Base-by-base conservation (phyloP, 352 stramenopile genomes). In the Globisporangium cystogenes region DNA sequence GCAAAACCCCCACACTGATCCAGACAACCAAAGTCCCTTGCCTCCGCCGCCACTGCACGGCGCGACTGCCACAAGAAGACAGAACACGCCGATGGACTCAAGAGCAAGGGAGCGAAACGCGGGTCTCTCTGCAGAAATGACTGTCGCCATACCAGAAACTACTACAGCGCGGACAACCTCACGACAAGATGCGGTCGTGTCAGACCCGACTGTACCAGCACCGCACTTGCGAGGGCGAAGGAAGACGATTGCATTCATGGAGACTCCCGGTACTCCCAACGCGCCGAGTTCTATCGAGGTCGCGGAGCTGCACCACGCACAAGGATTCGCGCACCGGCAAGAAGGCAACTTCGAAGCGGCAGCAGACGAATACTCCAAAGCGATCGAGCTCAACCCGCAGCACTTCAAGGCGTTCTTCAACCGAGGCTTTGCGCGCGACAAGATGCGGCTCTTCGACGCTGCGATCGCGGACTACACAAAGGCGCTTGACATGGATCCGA, bases 351-450 rank as follows among this genome's bases (percentile, higher is more conserved):
- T 95, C 58, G 53, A 78, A 21, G 70, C 72, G 1, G 87, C 87
- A 20, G 80, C 89, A 2, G 59, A 72, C 20, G 85, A 90, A 48
- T 96, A 96, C 52, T 82, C 81, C 8, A 65, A 67, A 40, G 86
- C 86, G 15, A 84, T 96, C 35, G 56, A 66, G 20, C 56, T 92
- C 8, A 81, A 95, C 39, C 80, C 74, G 26, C 44, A 57, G 0
- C 87, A 96, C 51, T 96, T 96, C 61, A 96, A 95, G 57, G 82
- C 86, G 37, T 75, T 77, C 47, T 96, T 95, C 59, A 96, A 96
- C 49, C 83, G 87, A 31, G 87, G 77, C 1, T 96, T 96, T 52
- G 82, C 86, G 3, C 87, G 64, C 49, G 83, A 96, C 64, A 95
- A 93, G 52, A 66, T 95, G 52, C 65, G 75, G 1, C 63, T 67